Base-by-base conservation (phyloP, 1,284 basidiomycete genomes). In the Ganoderma meredithae region DNA sequence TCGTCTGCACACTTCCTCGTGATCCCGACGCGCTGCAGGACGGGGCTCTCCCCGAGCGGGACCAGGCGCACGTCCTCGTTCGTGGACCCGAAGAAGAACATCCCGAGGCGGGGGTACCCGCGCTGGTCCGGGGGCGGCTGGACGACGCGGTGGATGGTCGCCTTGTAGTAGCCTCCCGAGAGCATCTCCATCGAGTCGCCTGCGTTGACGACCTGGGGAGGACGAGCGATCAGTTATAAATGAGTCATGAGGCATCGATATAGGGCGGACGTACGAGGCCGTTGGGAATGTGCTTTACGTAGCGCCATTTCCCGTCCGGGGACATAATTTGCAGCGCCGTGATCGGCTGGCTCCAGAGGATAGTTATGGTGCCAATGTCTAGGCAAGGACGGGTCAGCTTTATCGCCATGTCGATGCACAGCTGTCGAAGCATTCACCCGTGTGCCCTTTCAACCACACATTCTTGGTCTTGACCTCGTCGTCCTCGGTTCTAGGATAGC, bases 391-490 rank as follows among this genome's bases (percentile, higher is more conserved):
- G 40, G 47, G 17, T 36, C 22, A 22, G 19, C 22, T 12, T 49
- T 22, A 22, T 49, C 12, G 12, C 12, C 19, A 19, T 12, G 55
- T 8, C 64, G 17, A 25, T 27, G 17, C 13, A 13, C 17, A 31
- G 5, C 12, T 55, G n/a, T 41, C 7, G 25, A 33, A 47, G 36
- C 22, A 27, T 78, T 12, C 58, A 85, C 88, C 87, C 3, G 85
- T 87, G 68, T 90, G 88, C 2, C 88, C 88, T 72, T 89, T 88
- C 31, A 89, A 76, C 88, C 86, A 89, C 22, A 89, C 85, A 52
- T 86, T 82, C 56, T 86, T 85, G 0, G 86, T 83, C 72, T 83
- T 85, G 13, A 69, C 65, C 69, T 89, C 87, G 52, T 89, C 88
- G 5, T 88, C 86, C 36, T 76, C 72, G 3, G 76, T 71, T 3